These are phyloP conservation scores for Cucurbita argyrosperma DNA, from an alignment of 306 rosid genomes.

Conservation along the genomic window DNA sequence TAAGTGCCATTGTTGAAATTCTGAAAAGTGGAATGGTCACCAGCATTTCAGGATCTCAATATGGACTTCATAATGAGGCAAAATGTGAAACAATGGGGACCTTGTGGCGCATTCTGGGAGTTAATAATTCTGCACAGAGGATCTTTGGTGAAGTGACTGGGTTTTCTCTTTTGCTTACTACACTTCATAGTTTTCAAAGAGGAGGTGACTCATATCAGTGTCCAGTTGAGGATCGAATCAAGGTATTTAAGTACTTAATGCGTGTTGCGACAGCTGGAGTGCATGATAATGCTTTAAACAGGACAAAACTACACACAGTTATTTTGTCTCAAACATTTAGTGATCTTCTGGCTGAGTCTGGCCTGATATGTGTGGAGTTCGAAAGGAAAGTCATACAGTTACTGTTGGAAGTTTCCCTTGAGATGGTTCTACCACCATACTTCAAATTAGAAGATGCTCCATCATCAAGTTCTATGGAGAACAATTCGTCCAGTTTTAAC, in stretches of 20 bases:
- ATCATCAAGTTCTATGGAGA: constrained; percentile 27
- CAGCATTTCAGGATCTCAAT: constrained; percentile 69
- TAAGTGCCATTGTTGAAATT: constrained; percentile 75
- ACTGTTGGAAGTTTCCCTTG: constrained; percentile 87
- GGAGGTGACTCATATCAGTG: constrained; percentile 41
- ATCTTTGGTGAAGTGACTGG: constrained; percentile 96
- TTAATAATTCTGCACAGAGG: constrained; percentile 63
- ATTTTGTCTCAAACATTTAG: constrained; percentile 82
- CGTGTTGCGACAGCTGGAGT: constrained; percentile 80
- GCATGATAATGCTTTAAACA: constrained; percentile 58
- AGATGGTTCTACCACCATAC: constrained; percentile 76
- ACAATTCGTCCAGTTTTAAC: constrained; percentile 35
- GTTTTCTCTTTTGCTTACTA: constrained; percentile 90
- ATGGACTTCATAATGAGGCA: constrained; percentile 69
- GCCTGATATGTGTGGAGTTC: constrained; percentile 74
- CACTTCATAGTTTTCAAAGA: constrained; percentile 89
- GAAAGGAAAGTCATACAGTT: constrained; percentile 90
- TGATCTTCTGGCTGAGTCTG: constrained; percentile 86
- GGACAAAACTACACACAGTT: constrained; percentile 62
- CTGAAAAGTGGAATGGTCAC: constrained; percentile 95
- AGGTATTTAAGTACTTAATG: constrained; percentile 57
- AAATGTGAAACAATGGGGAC: constrained; percentile 91
- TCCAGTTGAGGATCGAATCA: constrained; percentile 34
- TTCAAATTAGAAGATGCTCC: constrained; percentile 39
- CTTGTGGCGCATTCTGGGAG: constrained; percentile 79